These are phyloP conservation scores for Saccharomycopsis sp. DNA, from an alignment of 805 yeast species.

Conservation along the genomic window DNA sequence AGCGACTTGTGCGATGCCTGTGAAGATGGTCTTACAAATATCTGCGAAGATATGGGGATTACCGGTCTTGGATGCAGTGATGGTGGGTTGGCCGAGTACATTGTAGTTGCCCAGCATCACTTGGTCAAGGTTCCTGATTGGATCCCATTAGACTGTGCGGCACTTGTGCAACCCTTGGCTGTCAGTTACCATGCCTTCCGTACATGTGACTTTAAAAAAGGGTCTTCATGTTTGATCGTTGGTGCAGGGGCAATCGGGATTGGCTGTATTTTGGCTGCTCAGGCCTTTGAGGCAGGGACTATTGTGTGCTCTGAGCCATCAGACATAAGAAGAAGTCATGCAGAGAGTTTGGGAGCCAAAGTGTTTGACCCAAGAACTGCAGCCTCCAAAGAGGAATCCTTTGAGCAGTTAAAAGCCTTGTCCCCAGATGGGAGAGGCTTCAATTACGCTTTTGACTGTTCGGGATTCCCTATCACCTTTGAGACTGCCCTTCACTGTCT, in stretches of 20 bases:
- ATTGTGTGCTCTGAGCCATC: constrained; percentile 61
- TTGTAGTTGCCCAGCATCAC: constrained; percentile 35
- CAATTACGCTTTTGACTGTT: constrained; percentile 47
- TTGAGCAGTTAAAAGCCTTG: constrained; percentile 29
- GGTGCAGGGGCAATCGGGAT: constrained; percentile 64
- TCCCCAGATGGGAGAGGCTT: constrained; percentile 40
- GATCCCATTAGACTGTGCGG: constrained; percentile 47
- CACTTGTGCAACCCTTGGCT: constrained; percentile 50
- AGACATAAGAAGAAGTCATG: constrained; percentile 51
- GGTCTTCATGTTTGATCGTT: constrained; percentile 42
- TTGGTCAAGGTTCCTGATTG: constrained; percentile 34
- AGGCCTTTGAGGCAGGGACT: constrained; percentile 41
- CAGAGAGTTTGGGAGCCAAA: constrained; percentile 39
- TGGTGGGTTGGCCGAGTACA: constrained; percentile 42
- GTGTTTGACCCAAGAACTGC: constrained; percentile 37
- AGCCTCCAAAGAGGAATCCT: constrained; percentile 26
- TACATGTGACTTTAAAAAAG: constrained; percentile 36
- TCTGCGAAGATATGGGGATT: constrained; percentile 38
- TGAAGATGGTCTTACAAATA: constrained; percentile 37
- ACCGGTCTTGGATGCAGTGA: constrained; percentile 44
- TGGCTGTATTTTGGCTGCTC: constrained; percentile 47
- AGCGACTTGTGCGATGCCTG: constrained; percentile 37
- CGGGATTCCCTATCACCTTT: constrained; percentile 44
- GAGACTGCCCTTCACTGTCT: constrained; percentile 35
- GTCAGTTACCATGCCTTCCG: constrained; percentile 56